phyloP scores from a whole-genome alignment of 495 filamentous ascomycete species.

The Tuber indicum region DNA sequence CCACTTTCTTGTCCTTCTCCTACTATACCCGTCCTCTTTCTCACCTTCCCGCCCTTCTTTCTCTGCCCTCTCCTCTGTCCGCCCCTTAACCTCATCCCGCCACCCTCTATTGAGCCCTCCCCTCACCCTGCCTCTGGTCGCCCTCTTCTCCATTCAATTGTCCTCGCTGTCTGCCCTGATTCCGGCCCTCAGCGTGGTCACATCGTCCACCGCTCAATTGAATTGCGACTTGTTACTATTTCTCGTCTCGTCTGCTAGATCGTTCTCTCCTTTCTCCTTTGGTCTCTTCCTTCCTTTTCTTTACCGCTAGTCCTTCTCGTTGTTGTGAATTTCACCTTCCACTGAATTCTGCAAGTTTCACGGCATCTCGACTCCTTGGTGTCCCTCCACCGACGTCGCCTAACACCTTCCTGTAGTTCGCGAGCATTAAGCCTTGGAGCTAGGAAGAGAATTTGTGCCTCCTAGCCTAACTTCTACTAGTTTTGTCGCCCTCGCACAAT shows the following conservation, averaged over 20 bases:
- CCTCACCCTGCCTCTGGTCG: slow-evolving; percentile 19
- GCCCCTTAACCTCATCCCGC: not conserved
- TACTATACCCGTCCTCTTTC: slow-evolving; percentile 12
- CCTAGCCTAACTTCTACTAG: not conserved
- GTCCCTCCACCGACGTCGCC: not conserved
- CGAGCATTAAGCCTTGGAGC: not conserved
- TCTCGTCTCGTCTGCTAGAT: not conserved
- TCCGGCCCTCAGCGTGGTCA: not conserved
- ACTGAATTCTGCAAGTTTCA: not conserved
- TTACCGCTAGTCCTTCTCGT: not conserved
- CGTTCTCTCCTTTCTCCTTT: not conserved
- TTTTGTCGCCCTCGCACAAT: not conserved
- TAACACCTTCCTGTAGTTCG: not conserved
- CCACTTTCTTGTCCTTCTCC: slow-evolving; percentile 3
- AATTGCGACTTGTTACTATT: not conserved
- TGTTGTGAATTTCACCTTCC: not conserved
- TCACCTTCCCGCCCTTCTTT: slow-evolving; percentile 18
- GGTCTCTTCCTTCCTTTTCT: not conserved
- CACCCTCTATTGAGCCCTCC: not conserved
- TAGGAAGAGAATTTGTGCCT: not conserved
- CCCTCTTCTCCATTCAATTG: slow-evolving; percentile 17
- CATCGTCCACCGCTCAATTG: not conserved
- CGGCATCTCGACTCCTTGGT: not conserved
- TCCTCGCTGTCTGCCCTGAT: not conserved
- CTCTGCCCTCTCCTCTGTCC: not conserved